These are phyloP conservation scores for Isatis lusitanica DNA, from an alignment of 441 rosid species.

Conservation along the genomic window DNA sequence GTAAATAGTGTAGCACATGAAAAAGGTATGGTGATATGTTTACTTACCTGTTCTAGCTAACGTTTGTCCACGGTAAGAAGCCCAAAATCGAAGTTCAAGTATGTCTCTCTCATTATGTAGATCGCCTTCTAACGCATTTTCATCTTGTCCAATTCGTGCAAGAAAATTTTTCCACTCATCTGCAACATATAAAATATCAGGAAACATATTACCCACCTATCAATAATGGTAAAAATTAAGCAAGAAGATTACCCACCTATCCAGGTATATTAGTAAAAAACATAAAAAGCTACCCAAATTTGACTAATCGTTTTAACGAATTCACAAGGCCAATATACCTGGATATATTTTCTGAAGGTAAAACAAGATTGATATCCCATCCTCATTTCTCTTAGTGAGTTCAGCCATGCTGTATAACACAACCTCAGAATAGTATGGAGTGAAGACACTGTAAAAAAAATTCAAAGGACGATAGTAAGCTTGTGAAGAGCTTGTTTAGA, in stretches of 20 bases:
- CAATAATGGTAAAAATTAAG: slow-evolving; percentile 6
- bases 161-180: slow-evolving; percentile 99
- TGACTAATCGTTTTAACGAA: slow-evolving; percentile 2
- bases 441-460: slow-evolving; percentile 81
- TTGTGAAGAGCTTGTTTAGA: slow-evolving; percentile 17
- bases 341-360: slow-evolving; percentile 99
- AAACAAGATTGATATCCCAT: slow-evolving; percentile 94
- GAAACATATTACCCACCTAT: slow-evolving; percentile 22
- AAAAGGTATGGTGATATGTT: neutral
- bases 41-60: slow-evolving; percentile 87
- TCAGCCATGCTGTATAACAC: slow-evolving; percentile 95
- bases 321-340: slow-evolving; percentile 48
- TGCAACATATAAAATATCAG: slow-evolving; percentile 38
- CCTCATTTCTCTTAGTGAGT: slow-evolving; percentile 88
- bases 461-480: slow-evolving; percentile 28
- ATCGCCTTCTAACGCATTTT: slow-evolving; percentile 74
- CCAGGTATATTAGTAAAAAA: slow-evolving; percentile 24
- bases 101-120: slow-evolving; percentile 67
- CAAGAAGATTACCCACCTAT: neutral
- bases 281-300: slow-evolving; percentile 10
- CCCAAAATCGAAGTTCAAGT: slow-evolving; percentile 99
- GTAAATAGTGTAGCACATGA: slow-evolving; percentile 14
- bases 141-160: slow-evolving; percentile 94
- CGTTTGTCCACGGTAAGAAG: slow-evolving; percentile 97
- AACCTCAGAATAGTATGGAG: slow-evolving; percentile 95